phyloP scores from a whole-genome alignment of 139 green algal species.

The Tetraselmis chui region DNA sequence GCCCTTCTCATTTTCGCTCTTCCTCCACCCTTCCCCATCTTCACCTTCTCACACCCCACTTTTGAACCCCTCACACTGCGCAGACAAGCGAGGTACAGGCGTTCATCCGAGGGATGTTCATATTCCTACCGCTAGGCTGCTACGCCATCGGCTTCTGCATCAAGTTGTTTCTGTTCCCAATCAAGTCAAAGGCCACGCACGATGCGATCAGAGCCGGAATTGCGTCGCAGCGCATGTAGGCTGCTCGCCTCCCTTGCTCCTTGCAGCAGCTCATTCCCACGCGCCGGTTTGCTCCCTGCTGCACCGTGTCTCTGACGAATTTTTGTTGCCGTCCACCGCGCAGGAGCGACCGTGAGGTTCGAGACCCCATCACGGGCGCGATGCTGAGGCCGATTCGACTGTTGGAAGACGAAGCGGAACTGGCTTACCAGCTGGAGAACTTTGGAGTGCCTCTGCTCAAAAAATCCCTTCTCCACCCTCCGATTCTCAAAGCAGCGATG shows the following conservation, averaged over 20 bases:
- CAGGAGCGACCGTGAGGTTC: not conserved
- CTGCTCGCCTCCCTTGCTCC: too few species aligned
- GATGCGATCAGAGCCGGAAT: not conserved
- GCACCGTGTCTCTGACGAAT: too few species aligned
- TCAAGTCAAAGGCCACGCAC: conserved; percentile 9
- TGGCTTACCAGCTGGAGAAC: not conserved
- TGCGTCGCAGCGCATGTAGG: not conserved
- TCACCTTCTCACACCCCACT: not conserved
- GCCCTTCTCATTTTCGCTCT: not conserved
- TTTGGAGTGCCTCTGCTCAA: not conserved
- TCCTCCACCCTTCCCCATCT: not conserved
- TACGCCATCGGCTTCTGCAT: conserved; percentile 16
- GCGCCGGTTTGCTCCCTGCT: too few species aligned
- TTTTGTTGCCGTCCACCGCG: too few species aligned
- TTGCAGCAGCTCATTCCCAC: too few species aligned
- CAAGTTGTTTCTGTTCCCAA: conserved; percentile 23
- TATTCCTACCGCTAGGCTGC: conserved; percentile 21
- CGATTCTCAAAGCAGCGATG: not conserved
- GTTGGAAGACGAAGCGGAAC: not conserved
- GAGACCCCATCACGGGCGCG: not conserved
- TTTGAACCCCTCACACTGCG: not conserved
- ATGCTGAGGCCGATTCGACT: not conserved
- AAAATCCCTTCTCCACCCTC: not conserved
- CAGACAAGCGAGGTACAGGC: not conserved
- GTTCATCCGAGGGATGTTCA: conserved; percentile 24